Conservation (phyloP, 352 stramenopile species). For the Globisporangium canariense region DNA sequence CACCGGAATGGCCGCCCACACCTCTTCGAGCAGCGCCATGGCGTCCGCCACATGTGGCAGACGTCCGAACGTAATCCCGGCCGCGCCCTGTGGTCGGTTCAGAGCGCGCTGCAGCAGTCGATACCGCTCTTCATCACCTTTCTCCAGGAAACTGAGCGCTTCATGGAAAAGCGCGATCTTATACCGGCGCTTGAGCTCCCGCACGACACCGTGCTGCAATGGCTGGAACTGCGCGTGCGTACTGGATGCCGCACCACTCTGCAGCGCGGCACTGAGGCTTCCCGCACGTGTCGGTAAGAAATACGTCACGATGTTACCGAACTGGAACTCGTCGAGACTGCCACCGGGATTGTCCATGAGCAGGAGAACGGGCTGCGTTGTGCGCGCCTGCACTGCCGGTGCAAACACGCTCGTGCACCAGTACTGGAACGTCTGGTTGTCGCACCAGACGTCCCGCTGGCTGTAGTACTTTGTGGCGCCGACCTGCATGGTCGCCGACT, state of each 20-base stretch:
- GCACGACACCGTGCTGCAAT: slow-evolving; percentile 33
- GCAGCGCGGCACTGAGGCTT: background rate
- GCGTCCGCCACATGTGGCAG: slow-evolving; percentile 41
- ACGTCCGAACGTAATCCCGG: slow-evolving; percentile 33
- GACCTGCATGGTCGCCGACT: slow-evolving; percentile 7
- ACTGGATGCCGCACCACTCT: slow-evolving; percentile 2
- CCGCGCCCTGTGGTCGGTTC: slow-evolving; percentile 29
- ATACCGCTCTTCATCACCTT: slow-evolving; percentile 36
- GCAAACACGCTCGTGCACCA: slow-evolving; percentile 51
- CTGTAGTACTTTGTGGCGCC: slow-evolving; percentile 29
- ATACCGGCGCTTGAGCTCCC: slow-evolving; percentile 50
- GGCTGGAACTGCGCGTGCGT: slow-evolving; percentile 25
- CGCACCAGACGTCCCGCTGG: slow-evolving; percentile 54
- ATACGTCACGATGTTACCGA: slow-evolving; percentile 32
- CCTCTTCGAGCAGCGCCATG: slow-evolving; percentile 40
- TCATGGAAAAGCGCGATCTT: slow-evolving; percentile 50
- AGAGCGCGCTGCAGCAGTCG: slow-evolving; percentile 35
- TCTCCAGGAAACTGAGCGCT: slow-evolving; percentile 37
- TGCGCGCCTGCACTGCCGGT: slow-evolving; percentile 39
- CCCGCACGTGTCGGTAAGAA: slow-evolving; percentile 34
- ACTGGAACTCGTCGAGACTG: slow-evolving; percentile 31
- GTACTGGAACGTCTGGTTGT: slow-evolving; percentile 45
- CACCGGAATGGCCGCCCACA: slow-evolving; percentile 26
- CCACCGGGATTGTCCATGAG: slow-evolving; percentile 44
- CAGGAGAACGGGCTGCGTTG: slow-evolving; percentile 38